Evolutionary conservation across 2,329 filamentous ascomycete species (phyloP).

Genomic region (Colletotrichum simmondsii): DNA sequence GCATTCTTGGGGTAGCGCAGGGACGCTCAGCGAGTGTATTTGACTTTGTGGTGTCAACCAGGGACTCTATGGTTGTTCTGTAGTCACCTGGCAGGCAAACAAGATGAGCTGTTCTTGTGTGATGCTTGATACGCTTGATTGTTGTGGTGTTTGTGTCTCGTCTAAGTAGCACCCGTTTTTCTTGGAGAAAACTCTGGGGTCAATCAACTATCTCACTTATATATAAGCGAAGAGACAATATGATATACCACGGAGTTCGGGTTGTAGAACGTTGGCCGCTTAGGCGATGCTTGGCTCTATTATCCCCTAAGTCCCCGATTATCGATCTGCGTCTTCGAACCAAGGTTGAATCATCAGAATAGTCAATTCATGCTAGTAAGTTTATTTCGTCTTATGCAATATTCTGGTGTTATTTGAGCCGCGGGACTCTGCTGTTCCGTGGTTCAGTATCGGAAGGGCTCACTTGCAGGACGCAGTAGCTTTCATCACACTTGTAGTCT

Average conservation of each 20-base stretch:
- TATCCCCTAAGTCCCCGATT: background rate
- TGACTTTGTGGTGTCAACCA: too few relatives aligned
- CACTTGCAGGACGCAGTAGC: too few relatives aligned
- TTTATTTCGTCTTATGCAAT: background rate
- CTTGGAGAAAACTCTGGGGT: rapidly evolving
- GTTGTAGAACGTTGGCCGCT: background rate
- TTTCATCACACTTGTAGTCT: too few relatives aligned
- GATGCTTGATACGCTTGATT: background rate
- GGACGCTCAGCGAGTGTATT: background rate
- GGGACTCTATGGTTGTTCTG: too few relatives aligned
- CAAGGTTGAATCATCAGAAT: background rate
- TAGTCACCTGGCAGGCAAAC: background rate
- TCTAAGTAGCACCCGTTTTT: background rate
- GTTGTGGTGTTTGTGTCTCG: background rate
- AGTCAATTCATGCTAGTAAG: background rate
- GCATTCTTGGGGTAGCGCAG: background rate
- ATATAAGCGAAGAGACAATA: background rate
- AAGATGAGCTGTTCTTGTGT: background rate
- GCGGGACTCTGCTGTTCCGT: background rate
- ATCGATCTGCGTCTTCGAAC: background rate
- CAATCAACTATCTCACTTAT: background rate
- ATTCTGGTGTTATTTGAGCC: background rate
- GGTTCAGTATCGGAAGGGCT: background rate
- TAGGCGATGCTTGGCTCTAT: background rate
- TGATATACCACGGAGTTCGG: too few relatives aligned